These are phyloP conservation scores for Nematocida parisii DNA, from an alignment of 371 early-diverging fungal species.

Conservation along the genomic window DNA sequence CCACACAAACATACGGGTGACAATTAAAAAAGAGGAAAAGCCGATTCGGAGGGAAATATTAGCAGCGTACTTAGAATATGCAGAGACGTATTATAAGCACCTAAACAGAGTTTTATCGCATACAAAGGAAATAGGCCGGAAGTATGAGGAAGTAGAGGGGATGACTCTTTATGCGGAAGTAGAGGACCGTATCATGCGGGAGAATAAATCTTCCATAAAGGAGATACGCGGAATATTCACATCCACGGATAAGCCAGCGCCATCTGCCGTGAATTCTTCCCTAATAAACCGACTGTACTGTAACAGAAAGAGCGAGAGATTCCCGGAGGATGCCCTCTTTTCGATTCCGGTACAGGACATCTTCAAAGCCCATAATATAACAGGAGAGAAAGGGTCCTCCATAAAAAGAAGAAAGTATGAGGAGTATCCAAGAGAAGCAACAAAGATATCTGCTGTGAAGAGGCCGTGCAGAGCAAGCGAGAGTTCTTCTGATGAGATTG, in stretches of 20 bases:
- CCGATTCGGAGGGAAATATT: constrained; percentile 34
- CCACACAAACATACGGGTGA: constrained; percentile 64
- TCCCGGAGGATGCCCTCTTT: not conserved
- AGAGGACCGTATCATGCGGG: not conserved
- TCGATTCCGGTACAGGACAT: not conserved
- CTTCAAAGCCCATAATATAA: not conserved
- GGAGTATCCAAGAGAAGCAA: not conserved
- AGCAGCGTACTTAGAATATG: constrained; percentile 20
- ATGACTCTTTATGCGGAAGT: not conserved
- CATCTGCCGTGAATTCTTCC: not conserved
- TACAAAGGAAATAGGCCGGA: not conserved
- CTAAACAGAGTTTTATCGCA: not conserved
- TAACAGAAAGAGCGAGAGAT: not conserved
- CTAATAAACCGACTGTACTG: not conserved
- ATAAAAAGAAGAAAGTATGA: not conserved
- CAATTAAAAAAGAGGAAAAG: constrained; percentile 63
- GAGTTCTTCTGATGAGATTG: not conserved
- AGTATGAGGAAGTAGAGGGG: not conserved
- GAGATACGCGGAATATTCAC: not conserved
- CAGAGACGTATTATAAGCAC: constrained; percentile 35
- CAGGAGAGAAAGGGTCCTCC: not conserved
- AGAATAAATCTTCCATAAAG: not conserved
- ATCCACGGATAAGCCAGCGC: not conserved
- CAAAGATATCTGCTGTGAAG: not conserved
- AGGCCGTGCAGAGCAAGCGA: not conserved